A percentile compares a stretch with the other conserved stretches of the same genome.
Conservation (phyloP, 257 asterid genomes). For the Thymus mandschuricus region DNA sequence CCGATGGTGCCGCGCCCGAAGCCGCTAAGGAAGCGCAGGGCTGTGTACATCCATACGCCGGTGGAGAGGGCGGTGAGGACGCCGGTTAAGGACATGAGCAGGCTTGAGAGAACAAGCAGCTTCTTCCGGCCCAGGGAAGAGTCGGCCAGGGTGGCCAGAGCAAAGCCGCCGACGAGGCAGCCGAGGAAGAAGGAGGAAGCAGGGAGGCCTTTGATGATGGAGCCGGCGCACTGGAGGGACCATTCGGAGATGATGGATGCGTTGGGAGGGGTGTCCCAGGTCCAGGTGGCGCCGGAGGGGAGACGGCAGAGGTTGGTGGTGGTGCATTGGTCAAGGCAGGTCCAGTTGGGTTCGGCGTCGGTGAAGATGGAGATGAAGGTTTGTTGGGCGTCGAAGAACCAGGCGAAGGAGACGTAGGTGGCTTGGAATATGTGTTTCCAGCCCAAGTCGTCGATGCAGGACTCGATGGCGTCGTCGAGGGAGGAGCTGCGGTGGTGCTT, state of each 20-base stretch:
- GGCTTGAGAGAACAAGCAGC: conserved; percentile 40
- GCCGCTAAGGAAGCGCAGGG: conserved; percentile 51
- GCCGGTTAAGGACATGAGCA: conserved; percentile 60
- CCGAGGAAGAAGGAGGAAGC: conserved; percentile 67
- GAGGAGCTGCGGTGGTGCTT: conserved; percentile 32
- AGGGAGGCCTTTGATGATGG: conserved; percentile 61
- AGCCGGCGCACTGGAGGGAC: conserved; percentile 65
- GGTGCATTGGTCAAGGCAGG: conserved; percentile 31
- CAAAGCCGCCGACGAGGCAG: conserved; percentile 62
- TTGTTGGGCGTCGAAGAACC: conserved; percentile 78
- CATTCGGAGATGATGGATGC: conserved; percentile 66
- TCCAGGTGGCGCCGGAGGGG: conserved; percentile 43
- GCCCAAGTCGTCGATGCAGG: conserved; percentile 65
- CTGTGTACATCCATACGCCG: conserved; percentile 50
- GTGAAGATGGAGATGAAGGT: conserved; percentile 66
- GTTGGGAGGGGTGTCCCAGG: conserved; percentile 48
- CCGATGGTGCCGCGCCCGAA: conserved; percentile 57
- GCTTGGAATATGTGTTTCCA: conserved; percentile 61
- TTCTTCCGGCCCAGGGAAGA: conserved; percentile 69
- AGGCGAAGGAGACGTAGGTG: conserved; percentile 55
- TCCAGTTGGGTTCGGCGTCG: conserved; percentile 62
- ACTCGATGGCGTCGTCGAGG: conserved; percentile 62
- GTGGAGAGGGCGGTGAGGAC: conserved; percentile 48
- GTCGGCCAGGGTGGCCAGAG: conserved; percentile 66
- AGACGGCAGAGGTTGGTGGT: conserved; percentile 36